Percentiles rank a stretch among this genome's conserved stretches.
These are phyloP conservation scores for Rhizopus arrhizus DNA, from an alignment of 371 early-diverging fungal species.

Conservation along the genomic window DNA sequence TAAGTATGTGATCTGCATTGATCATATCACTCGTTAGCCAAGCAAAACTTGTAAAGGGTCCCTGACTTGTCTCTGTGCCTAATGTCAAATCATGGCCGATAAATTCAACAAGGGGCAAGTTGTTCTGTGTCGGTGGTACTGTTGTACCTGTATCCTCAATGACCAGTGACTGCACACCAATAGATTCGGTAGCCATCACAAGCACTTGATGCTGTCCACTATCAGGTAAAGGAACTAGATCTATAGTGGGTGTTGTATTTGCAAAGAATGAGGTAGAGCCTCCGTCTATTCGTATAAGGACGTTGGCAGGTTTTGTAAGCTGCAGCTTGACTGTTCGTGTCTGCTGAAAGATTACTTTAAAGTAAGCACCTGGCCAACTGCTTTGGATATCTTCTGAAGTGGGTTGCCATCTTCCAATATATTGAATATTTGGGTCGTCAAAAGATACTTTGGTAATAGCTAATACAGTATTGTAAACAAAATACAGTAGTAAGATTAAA, in stretches of 20 bases:
- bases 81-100: conserved; percentile 44
- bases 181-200: conserved; percentile 18
- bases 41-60: conserved; percentile 38
- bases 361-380: conserved; percentile 52
- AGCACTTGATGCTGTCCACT: conserved; percentile 18
- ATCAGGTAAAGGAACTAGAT: conserved; percentile 10
- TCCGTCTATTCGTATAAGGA: conserved; percentile 33
- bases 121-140: conserved; percentile 11
- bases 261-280: conserved; percentile 3
- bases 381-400: conserved; percentile 30
- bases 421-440: conserved; percentile 39
- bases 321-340: conserved; percentile 24
- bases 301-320: conserved; percentile 26
- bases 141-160: conserved; percentile 23
- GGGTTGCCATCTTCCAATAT: conserved; percentile 46
- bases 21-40: conserved; percentile 40
- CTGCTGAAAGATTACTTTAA: conserved; percentile 30
- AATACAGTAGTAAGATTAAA: background rate
- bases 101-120: conserved; percentile 34
- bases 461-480: background rate
- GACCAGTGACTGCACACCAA: conserved; percentile 26
- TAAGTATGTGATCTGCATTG: conserved; percentile 33
- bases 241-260: conserved; percentile 3
- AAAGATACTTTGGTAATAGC: conserved; percentile 15
- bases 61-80: conserved; percentile 32